phyloP scores from a whole-genome alignment of 2,329 filamentous ascomycete genomes.

The Septoria linicola region DNA sequence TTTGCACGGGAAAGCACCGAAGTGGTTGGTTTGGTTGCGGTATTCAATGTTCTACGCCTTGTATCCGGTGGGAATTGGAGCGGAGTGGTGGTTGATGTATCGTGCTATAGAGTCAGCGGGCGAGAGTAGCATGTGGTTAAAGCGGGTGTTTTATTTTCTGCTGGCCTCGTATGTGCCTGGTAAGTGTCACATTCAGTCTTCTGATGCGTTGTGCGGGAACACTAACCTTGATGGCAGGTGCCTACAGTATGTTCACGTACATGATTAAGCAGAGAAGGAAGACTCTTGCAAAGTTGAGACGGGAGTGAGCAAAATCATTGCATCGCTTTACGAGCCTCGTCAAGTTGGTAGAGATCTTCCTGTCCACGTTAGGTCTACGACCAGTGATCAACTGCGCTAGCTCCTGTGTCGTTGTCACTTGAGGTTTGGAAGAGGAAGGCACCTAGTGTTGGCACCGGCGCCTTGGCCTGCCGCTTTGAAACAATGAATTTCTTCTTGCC shows the following conservation, averaged over 20 bases:
- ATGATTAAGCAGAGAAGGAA: constrained; percentile 17
- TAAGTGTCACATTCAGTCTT: too few relatives aligned
- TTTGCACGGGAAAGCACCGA: constrained; percentile 10
- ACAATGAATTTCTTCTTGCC: constrained; percentile 15
- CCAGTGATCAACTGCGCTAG: too few relatives aligned
- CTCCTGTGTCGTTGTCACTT: too few relatives aligned
- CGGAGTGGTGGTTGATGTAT: constrained; percentile 19
- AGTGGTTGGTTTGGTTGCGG: constrained; percentile 10
- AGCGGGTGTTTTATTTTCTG: constrained; percentile 12
- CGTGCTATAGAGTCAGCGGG: constrained; percentile 4
- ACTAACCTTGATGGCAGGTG: background rate
- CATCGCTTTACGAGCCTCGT: too few relatives aligned
- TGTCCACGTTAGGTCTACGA: too few relatives aligned
- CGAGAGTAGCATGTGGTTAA: constrained; percentile 2
- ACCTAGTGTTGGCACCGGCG: too few relatives aligned
- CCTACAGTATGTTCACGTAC: constrained; percentile 18
- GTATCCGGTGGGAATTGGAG: constrained; percentile 14
- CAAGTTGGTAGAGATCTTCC: too few relatives aligned
- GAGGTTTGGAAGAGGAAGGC: too few relatives aligned
- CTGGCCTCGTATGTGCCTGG: constrained; percentile 15
- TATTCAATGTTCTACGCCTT: constrained; percentile 12
- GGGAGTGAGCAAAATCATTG: too few relatives aligned
- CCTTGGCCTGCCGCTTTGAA: background rate
- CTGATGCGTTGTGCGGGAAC: too few relatives aligned
- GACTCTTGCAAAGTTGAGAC: background rate